Evolutionary conservation across 345 rosid species (phyloP).

Genomic region (Populus tremula): DNA sequence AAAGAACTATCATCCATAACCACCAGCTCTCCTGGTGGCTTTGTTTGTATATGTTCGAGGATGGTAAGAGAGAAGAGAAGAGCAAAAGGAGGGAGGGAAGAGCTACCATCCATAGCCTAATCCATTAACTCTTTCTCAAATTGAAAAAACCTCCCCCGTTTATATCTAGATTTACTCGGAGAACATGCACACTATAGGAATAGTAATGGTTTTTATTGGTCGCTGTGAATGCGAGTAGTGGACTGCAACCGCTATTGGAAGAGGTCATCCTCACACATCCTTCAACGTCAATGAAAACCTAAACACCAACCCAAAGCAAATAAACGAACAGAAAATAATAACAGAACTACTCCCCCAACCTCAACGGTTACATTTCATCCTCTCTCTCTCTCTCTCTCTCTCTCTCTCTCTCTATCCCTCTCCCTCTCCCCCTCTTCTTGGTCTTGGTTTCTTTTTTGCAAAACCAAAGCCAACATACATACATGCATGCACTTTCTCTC

Average conservation of each 20-base stretch:
- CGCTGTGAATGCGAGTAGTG: conserved; percentile 15
- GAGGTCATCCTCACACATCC: conserved; percentile 4
- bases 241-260: conserved; percentile 5
- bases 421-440: background rate
- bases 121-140: too few relatives aligned
- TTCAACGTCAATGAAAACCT: background rate
- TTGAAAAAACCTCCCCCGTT: too few relatives aligned
- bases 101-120: too few relatives aligned
- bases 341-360: conserved; percentile 2
- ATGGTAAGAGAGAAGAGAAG: too few relatives aligned
- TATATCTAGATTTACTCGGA: too few relatives aligned
- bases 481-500: too few relatives aligned
- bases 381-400: conserved; percentile 1
- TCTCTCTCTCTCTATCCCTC: background rate
- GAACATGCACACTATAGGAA: too few relatives aligned
- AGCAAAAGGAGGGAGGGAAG: too few relatives aligned
- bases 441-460: conserved; percentile 9
- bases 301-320: conserved; percentile 1
- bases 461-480: conserved; percentile 6
- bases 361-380: conserved; percentile 23
- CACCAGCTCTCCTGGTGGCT: too few relatives aligned
- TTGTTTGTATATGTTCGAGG: too few relatives aligned
- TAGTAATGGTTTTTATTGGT: background rate
- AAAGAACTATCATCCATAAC: too few relatives aligned
- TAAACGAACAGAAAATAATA: conserved; percentile 17